Evolutionary conservation across 257 asterid species (phyloP).

Genomic region (Pogostemon cablin): DNA sequence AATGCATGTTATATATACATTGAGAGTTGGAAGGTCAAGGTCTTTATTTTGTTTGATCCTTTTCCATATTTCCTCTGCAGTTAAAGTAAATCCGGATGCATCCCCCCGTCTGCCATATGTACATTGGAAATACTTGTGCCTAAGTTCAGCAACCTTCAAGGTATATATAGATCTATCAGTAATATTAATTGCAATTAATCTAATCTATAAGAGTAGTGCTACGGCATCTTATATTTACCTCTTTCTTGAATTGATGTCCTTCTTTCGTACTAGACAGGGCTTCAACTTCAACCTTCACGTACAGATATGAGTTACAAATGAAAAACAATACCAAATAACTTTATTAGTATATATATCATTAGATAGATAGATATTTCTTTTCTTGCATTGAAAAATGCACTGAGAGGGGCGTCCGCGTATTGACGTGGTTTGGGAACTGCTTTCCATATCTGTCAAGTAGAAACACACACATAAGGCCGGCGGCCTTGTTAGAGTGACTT

Average conservation of each 20-base stretch:
- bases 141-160: conserved; percentile 56
- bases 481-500: no score
- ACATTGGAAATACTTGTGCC: conserved; percentile 54
- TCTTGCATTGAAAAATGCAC: conserved; percentile 92
- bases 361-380: background rate
- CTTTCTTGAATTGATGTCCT: conserved; percentile 51
- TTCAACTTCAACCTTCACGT: conserved; percentile 47
- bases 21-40: conserved; percentile 64
- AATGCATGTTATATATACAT: conserved; percentile 32
- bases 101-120: conserved; percentile 55
- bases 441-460: conserved; percentile 69
- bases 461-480: background rate
- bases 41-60: conserved; percentile 62
- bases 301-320: conserved; percentile 27
- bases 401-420: conserved; percentile 68
- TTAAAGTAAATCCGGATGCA: conserved; percentile 56
- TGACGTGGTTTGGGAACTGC: conserved; percentile 82
- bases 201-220: background rate
- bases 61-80: conserved; percentile 56
- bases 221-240: conserved; percentile 45
- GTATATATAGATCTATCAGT: conserved; percentile 1
- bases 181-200: background rate
- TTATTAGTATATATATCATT: conserved; percentile 4
- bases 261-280: conserved; percentile 62
- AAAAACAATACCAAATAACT: background rate